Evolutionary conservation across 768 basidiomycete species (phyloP), one percentile per base, ranked within the genome.

Genomic region (Auriscalpium orientale): DNA sequence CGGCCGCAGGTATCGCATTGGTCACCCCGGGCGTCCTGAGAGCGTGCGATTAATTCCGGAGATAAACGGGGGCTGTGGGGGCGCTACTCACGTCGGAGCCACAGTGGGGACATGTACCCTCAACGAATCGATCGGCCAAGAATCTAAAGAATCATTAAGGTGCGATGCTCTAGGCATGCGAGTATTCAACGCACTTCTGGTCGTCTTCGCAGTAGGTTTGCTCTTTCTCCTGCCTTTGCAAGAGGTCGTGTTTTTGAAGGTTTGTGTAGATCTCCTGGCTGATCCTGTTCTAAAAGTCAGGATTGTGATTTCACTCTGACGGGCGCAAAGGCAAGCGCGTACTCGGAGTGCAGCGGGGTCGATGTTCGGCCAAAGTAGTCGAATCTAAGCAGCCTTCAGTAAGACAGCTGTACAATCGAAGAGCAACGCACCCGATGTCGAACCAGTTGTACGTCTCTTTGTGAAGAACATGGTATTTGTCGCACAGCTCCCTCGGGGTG

Each of bases 391-490:
- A 47, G 56, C 45, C 46, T 16, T 36, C 15, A 28, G 33, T 2
- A 37, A 47, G 47, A 18, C 40, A 16, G 34, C 37, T 15, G 11
- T 20, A 37, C 15, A 51, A 46, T n/a, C 18, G 6, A 33, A 43
- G 15, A 22, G 54, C 21, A 16, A 61, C 79, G 54, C 68, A 88
- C 91, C 88, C 88, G 49, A 99, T 91, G 59, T 98, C 89, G 72
- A 98, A 99, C 97, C 97, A 98, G 65, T 91, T 79, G 72, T 98
- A 99, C 6, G 94, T 92, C 61, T 92, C 91, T 60, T 83, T 85
- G 62, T 98, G 97, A 15, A 98, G 75, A 16, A 78, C 76, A 65
- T 95, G 74, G 69, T 98, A 98, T 72, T 95, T 94, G 71, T 94
- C 89, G 69, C 93, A 97, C 2, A 98, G 76, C 62, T 85, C 81